phyloP scores from a whole-genome alignment of 2,329 filamentous ascomycete genomes.

The Aspergillus quadricinctus region DNA sequence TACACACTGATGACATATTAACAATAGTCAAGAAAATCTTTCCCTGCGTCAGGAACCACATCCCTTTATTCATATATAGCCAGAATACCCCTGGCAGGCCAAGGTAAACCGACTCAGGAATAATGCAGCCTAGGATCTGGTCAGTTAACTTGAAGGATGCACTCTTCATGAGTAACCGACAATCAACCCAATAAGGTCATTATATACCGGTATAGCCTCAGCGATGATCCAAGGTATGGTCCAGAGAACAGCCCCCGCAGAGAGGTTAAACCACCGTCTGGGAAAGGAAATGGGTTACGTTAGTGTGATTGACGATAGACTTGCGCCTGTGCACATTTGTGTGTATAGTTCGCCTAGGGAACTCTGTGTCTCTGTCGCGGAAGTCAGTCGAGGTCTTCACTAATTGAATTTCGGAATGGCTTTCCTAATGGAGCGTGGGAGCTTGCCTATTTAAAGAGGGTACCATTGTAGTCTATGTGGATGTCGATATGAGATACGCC shows the following conservation, averaged over 20 bases:
- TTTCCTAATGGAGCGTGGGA: no score
- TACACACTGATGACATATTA: constrained; percentile 18
- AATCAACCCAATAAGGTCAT: constrained; percentile 58
- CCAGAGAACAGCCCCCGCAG: constrained; percentile 44
- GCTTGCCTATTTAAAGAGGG: no score
- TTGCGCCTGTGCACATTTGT: no score
- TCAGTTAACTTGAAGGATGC: background rate
- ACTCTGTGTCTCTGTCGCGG: no score
- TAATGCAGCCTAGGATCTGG: constrained; percentile 39
- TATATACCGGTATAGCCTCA: constrained; percentile 65
- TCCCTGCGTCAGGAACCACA: constrained; percentile 24
- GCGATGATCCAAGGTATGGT: constrained; percentile 62
- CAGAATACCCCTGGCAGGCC: constrained; percentile 21
- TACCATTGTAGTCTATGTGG: no score
- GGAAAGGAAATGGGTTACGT: no score
- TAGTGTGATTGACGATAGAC: no score
- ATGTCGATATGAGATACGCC: no score
- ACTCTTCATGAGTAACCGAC: constrained; percentile 7
- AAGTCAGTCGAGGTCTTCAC: no score
- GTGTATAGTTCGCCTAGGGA: no score
- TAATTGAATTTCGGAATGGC: no score
- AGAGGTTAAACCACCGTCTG: no score
- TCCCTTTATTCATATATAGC: constrained; percentile 31
- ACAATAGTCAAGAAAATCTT: constrained; percentile 25
- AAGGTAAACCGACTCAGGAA: constrained; percentile 64